A percentile compares a stretch with the other conserved stretches of the same genome.
Evolutionary conservation across 108 stramenopile genomes (phyloP).

Genomic region (Bacterosira constricta): DNA sequence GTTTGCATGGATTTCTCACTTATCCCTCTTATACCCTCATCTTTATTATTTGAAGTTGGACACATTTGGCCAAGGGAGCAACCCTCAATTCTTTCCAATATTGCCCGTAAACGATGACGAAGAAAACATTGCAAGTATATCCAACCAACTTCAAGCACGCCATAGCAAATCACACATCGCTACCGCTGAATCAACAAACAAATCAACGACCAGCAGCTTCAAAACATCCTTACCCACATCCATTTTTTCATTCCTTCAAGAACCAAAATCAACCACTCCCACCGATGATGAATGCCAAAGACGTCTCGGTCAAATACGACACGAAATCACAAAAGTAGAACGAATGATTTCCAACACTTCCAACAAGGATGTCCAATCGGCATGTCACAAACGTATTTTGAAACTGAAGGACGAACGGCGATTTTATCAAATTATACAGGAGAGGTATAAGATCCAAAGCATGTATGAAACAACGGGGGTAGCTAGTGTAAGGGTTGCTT

Average conservation of each 20-base stretch:
- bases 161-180: no score
- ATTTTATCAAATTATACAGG: constrained; percentile 42
- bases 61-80: background rate
- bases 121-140: background rate
- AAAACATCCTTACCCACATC: background rate
- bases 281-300: constrained; percentile 27
- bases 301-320: constrained; percentile 25
- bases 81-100: constrained; percentile 28
- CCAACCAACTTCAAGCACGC: background rate
- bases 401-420: constrained; percentile 38
- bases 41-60: background rate
- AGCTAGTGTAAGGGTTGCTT: constrained; percentile 30
- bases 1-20: background rate
- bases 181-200: background rate
- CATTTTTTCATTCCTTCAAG: constrained; percentile 17
- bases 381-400: constrained; percentile 14
- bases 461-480: constrained; percentile 19
- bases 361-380: constrained; percentile 13
- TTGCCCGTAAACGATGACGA: constrained; percentile 22
- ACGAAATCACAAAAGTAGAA: constrained; percentile 31
- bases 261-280: constrained; percentile 18
- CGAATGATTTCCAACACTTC: constrained; percentile 23
- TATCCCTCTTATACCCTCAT: background rate
- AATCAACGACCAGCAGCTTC: background rate
- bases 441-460: constrained; percentile 26